Base-by-base conservation (phyloP, 176 grass and related monocot species). In the Oryza brachyantha region DNA sequence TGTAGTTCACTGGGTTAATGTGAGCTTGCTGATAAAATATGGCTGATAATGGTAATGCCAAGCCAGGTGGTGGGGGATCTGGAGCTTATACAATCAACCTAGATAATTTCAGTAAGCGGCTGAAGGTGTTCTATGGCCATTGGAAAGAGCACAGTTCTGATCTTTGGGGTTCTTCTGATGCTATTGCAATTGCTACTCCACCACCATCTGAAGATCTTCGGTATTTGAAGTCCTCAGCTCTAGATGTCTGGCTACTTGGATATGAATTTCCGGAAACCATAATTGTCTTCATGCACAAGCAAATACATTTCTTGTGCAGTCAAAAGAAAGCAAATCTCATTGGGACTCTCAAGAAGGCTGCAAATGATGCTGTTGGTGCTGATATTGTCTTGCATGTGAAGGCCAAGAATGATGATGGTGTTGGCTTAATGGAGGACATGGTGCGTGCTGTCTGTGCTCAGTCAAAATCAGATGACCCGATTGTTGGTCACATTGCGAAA, bases 241-340 rank as follows among this genome's bases (percentile, higher is more conserved):
- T 96, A 61, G 83, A 96, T 61, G 88, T 90, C 70, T 96, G 93
- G 93, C 76, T 96, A 37, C 80, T 96, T 64, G 93, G 93, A 74
- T 95, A 95, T 79, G 93, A 96, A 87, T 96, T 96, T 70, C 90
- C 93, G n/a, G 90, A 96, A 80, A 96, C 93, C 9, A 92, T 96
- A 79, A 88, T 96, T 88, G 78, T 92, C 71, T 96, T 96, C 81
- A 92, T 78, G 81, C 68, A 40, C 35, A 86, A 88, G 77, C 84
- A 92, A 77, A 92, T 96, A 29, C 90, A 96, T 79, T 86, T 92
- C 75, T 45, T 96, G 60, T 96, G 89, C 67, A 96, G 87, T 74
- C 93, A 87, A 55, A 92, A 96, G 78, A 92, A 96, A 83, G 89
- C 93, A 58, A 88, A 45, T 52, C 84, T 96, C 48, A 83, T 96